Evolutionary conservation across 176 grass and related monocot genomes (phyloP).

Genomic region (Raddia guianensis): DNA sequence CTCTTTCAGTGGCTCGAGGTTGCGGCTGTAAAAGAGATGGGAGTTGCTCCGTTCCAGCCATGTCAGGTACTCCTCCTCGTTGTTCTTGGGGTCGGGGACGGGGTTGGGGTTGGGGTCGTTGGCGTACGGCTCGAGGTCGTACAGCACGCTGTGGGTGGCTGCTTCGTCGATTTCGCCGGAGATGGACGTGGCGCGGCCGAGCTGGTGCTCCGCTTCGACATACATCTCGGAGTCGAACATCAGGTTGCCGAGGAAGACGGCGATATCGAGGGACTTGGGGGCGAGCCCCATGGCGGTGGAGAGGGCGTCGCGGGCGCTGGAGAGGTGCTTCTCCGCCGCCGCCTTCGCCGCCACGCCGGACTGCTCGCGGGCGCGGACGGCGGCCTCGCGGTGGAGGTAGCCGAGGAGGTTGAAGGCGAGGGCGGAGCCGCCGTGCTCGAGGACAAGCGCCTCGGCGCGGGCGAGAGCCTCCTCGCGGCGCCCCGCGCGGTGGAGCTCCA

Average conservation of each 20-base stretch:
- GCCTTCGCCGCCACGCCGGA: neutral
- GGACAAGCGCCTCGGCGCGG: neutral
- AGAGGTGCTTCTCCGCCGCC: neutral
- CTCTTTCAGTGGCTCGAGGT: rapidly evolving
- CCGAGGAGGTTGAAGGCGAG: slow-evolving; percentile 24
- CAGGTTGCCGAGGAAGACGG: neutral
- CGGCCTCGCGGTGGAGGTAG: neutral
- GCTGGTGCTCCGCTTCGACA: neutral
- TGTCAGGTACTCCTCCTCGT: no score
- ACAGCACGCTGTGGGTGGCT: neutral
- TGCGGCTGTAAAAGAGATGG: no score
- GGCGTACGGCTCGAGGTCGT: neutral
- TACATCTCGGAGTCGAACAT: neutral
- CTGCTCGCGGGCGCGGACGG: neutral
- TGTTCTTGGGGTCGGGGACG: no score
- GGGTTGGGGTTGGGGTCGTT: no score
- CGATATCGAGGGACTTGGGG: slow-evolving; percentile 11
- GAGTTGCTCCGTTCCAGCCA: no score
- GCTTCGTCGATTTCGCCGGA: neutral
- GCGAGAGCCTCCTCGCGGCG: neutral
- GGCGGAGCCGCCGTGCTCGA: neutral
- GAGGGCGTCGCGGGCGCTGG: neutral
- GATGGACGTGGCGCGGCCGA: neutral
- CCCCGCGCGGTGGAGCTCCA: neutral
- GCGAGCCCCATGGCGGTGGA: neutral